phyloP scores from a whole-genome alignment of 1,139 yeast species.

The Lodderomyces beijingensis region DNA sequence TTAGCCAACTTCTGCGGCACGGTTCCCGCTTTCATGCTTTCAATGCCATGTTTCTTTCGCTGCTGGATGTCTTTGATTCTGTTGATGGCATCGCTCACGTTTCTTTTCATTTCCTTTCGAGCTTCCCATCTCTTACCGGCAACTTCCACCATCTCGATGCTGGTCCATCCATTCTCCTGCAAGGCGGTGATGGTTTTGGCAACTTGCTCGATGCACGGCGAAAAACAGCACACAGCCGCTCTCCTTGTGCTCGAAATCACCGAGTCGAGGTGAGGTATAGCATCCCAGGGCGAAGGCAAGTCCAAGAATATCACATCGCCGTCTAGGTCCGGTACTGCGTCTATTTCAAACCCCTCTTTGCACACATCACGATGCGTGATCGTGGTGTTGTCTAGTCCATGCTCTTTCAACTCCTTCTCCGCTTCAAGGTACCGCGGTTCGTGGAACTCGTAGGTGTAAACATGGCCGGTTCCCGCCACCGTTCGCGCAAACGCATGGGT shows the following conservation, averaged over 20 bases:
- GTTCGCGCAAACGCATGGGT: conserved; percentile 91
- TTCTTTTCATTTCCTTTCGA: conserved; percentile 81
- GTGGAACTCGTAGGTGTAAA: conserved; percentile 90
- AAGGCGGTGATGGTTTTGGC: conserved; percentile 75
- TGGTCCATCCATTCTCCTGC: conserved; percentile 76
- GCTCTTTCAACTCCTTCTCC: conserved; percentile 65
- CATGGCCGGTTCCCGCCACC: conserved; percentile 54
- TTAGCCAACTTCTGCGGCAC: conserved; percentile 23
- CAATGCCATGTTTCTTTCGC: conserved; percentile 72
- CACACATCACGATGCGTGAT: conserved; percentile 94
- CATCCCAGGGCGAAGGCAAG: conserved; percentile 96
- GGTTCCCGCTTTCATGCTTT: conserved; percentile 41
- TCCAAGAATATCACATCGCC: conserved; percentile 84
- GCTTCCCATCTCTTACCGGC: conserved; percentile 88
- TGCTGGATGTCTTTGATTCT: conserved; percentile 77
- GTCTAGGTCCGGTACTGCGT: conserved; percentile 24
- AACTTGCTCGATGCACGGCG: conserved; percentile 98
- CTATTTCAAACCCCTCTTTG: conserved; percentile 68
- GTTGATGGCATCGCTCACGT: conserved; percentile 73
- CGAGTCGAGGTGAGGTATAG: conserved; percentile 67
- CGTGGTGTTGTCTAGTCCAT: conserved; percentile 52
- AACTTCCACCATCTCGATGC: conserved; percentile 90
- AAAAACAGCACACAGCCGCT: conserved; percentile 83
- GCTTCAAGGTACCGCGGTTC: conserved; percentile 82
- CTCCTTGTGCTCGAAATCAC: conserved; percentile 55